phyloP scores from a whole-genome alignment of 352 stramenopile species.

The Globisporangium parvum region DNA sequence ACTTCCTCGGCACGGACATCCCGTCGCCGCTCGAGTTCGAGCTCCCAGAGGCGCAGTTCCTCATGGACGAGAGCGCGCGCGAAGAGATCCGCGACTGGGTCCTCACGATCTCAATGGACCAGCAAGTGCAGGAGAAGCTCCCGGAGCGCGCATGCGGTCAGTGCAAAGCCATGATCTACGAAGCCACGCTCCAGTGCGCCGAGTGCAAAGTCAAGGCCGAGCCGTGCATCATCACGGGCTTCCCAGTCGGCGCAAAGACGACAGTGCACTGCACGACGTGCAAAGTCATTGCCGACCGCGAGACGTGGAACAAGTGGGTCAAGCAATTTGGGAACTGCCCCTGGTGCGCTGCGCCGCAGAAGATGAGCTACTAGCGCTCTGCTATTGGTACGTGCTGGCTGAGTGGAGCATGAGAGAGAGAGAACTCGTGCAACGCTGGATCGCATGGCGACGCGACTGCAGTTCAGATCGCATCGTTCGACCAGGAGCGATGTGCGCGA shows the following conservation, averaged over 20 bases:
- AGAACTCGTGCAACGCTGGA: no score
- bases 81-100: slow-evolving; percentile 96
- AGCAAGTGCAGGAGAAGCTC: slow-evolving; percentile 90
- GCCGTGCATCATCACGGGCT: slow-evolving; percentile 90
- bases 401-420: neutral
- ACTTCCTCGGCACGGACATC: slow-evolving; percentile 92
- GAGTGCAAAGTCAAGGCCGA: slow-evolving; percentile 74
- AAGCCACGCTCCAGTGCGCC: slow-evolving; percentile 65
- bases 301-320: slow-evolving; percentile 89
- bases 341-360: slow-evolving; percentile 77
- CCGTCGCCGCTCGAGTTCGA: slow-evolving; percentile 74
- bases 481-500: no score
- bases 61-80: slow-evolving; percentile 73
- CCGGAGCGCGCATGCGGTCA: slow-evolving; percentile 62
- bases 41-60: slow-evolving; percentile 69
- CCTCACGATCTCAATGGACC: slow-evolving; percentile 93
- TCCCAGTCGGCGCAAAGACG: slow-evolving; percentile 80
- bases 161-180: slow-evolving; percentile 86
- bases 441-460: neutral
- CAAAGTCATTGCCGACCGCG: slow-evolving; percentile 78
- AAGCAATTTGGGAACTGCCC: slow-evolving; percentile 81
- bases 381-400: slow-evolving; percentile 3
- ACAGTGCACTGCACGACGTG: slow-evolving; percentile 87
- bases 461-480: neutral
- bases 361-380: slow-evolving; percentile 67